phyloP scores from a whole-genome alignment of 2,329 filamentous ascomycete genomes.

The Esteya vermicola region DNA sequence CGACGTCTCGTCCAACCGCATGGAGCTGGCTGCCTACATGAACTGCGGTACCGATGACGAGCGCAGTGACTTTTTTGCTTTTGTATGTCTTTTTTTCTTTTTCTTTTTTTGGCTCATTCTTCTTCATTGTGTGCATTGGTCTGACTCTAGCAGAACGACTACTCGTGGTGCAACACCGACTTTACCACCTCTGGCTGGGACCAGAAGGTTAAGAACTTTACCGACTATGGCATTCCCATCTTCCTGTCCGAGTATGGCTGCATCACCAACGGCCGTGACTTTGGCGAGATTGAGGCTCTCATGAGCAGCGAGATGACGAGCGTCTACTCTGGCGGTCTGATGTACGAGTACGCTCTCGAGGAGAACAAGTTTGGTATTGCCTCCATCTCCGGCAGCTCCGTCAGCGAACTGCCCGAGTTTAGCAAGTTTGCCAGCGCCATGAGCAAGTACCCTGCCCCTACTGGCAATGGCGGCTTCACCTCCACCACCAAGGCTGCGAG shows the following conservation, averaged over 20 bases:
- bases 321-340: slow-evolving; percentile 89
- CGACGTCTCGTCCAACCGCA: slow-evolving; percentile 72
- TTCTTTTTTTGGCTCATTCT: background rate
- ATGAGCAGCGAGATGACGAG: slow-evolving; percentile 72
- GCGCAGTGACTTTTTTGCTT: slow-evolving; percentile 78
- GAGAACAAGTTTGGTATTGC: slow-evolving; percentile 71
- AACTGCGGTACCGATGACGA: slow-evolving; percentile 79
- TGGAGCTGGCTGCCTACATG: slow-evolving; percentile 81
- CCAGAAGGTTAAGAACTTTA: slow-evolving; percentile 77
- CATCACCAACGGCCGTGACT: slow-evolving; percentile 65
- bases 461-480: slow-evolving; percentile 33
- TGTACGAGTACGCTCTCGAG: slow-evolving; percentile 88
- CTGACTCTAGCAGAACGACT: slow-evolving; percentile 51
- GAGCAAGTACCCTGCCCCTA: slow-evolving; percentile 32
- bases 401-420: slow-evolving; percentile 51
- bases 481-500: slow-evolving; percentile 29
- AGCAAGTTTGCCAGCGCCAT: slow-evolving; percentile 33
- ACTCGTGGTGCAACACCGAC: slow-evolving; percentile 68
- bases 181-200: slow-evolving; percentile 67
- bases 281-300: slow-evolving; percentile 63
- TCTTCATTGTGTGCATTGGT: background rate
- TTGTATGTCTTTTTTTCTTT: slow-evolving; percentile 24
- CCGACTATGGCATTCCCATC: slow-evolving; percentile 73
- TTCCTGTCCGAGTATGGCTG: slow-evolving; percentile 96
- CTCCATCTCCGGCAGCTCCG: slow-evolving; percentile 38